Conservation (phyloP, 257 asterid genomes). For the Echium plantagineum region DNA sequence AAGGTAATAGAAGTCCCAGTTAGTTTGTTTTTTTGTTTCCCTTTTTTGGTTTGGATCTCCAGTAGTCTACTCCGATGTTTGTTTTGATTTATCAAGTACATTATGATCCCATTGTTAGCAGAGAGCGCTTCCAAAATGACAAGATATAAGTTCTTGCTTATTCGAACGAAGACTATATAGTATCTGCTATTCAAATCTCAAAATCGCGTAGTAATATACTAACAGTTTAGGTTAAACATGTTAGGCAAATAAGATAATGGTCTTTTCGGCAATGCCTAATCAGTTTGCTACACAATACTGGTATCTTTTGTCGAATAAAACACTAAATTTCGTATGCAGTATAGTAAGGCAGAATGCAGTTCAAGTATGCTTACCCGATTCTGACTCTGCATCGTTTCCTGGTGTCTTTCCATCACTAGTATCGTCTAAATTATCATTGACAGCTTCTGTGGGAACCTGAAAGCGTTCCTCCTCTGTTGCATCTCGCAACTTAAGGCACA, state of each 20-base stretch:
- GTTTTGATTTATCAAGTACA: no score
- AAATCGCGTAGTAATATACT: neutral
- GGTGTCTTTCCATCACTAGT: neutral
- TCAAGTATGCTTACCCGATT: constrained; percentile 8
- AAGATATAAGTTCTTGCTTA: no score
- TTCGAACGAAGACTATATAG: neutral
- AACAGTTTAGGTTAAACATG: neutral
- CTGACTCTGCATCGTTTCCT: neutral
- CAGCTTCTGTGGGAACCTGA: neutral
- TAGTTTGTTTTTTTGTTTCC: no score
- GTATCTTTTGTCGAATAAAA: no score
- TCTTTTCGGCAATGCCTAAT: no score
- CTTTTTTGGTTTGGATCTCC: no score
- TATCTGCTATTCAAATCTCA: neutral
- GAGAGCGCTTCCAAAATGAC: no score
- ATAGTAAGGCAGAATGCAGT: neutral
- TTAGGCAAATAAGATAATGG: neutral
- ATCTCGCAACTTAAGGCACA: neutral
- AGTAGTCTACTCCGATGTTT: no score
- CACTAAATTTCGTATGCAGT: no score
- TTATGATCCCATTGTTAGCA: no score
- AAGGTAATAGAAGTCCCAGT: no score
- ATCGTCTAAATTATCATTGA: neutral
- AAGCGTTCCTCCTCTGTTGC: neutral
- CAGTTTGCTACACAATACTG: no score